phyloP scores from a whole-genome alignment of 2,329 filamentous ascomycete genomes.

The Trichoderma sp. region DNA sequence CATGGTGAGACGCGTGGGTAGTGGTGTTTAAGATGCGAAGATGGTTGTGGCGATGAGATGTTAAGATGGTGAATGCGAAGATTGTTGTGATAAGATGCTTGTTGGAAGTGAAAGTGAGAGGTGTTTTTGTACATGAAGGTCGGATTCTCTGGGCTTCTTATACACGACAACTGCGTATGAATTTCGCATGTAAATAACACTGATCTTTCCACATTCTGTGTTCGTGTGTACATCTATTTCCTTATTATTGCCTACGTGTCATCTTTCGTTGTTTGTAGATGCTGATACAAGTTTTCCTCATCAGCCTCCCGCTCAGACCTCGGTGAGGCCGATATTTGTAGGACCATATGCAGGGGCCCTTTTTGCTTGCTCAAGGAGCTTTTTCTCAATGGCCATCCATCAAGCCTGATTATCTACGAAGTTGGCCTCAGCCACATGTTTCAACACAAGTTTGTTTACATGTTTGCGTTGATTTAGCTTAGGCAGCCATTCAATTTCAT shows the following conservation, averaged over 20 bases:
- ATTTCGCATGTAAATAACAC: background rate
- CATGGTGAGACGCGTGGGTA: background rate
- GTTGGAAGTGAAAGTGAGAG: background rate
- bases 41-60: too few relatives aligned
- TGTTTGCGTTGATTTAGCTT: background rate
- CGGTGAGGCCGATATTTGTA: background rate
- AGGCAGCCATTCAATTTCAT: background rate
- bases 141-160: background rate
- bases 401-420: background rate
- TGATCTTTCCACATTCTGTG: background rate
- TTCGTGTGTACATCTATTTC: background rate
- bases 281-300: background rate
- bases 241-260: background rate
- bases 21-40: background rate
- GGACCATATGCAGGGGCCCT: background rate
- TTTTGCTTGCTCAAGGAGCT: background rate
- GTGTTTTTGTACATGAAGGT: background rate
- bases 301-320: background rate
- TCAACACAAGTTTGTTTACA: background rate
- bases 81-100: background rate
- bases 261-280: background rate
- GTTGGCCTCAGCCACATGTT: background rate
- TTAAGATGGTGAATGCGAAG: too few relatives aligned
- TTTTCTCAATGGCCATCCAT: background rate
- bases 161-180: background rate